Conservation (phyloP, 2,329 filamentous ascomycete genomes). For the Diaporthe humulicola region DNA sequence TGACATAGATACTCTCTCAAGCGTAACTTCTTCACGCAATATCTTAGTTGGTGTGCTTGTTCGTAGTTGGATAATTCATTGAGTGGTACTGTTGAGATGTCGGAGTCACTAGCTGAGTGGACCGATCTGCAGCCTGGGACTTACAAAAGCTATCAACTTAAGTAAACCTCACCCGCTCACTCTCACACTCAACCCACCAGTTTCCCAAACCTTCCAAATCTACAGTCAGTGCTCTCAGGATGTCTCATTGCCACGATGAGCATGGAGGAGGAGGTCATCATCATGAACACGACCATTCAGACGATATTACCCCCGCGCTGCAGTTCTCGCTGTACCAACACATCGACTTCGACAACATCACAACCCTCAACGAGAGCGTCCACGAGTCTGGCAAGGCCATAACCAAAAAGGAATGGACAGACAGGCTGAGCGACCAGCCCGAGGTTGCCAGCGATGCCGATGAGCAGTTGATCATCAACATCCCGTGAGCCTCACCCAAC, state of each 20-base stretch:
- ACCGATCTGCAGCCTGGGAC: constrained; percentile 1
- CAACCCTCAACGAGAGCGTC: constrained; percentile 84
- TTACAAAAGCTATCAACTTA: constrained; percentile 23
- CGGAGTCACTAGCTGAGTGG: neutral
- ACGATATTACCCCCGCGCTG: constrained; percentile 92
- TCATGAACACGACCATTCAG: constrained; percentile 84
- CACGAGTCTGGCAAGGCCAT: constrained; percentile 79
- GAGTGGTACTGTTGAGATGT: neutral
- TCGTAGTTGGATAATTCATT: too few species aligned
- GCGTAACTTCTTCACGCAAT: neutral
- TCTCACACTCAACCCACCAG: too few species aligned
- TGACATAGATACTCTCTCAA: neutral
- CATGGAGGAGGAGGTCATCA: constrained; percentile 63
- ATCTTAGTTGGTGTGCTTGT: neutral
- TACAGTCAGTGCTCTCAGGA: constrained; percentile 32
- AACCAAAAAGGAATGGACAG: constrained; percentile 91
- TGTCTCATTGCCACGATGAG: constrained; percentile 52
- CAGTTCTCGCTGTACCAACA: constrained; percentile 93
- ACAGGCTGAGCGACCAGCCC: constrained; percentile 78
- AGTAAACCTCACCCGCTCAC: constrained; percentile 35
- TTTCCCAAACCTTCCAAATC: neutral
- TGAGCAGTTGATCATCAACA: constrained; percentile 91
- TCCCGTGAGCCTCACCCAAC: constrained; percentile 74
- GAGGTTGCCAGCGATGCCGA: constrained; percentile 89
- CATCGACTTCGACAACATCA: constrained; percentile 88